Conservation (phyloP, 2,329 filamentous ascomycete genomes). For the Apiospora kogelbergensis region DNA sequence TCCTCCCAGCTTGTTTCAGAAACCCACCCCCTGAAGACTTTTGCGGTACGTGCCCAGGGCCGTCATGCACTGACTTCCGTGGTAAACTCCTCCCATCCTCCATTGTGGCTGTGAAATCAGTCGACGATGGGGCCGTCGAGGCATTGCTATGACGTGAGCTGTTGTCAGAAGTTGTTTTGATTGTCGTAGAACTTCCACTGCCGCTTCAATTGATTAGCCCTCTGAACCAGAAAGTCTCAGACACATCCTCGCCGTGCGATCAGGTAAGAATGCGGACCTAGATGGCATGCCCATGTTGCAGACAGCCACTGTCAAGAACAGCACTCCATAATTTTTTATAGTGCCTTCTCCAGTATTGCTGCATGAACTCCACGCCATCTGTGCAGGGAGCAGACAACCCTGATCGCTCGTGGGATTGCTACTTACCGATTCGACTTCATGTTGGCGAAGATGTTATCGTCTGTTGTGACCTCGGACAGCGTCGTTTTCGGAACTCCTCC, state of each 20-base stretch:
- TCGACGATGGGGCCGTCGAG: constrained; percentile 61
- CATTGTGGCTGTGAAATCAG: constrained; percentile 39
- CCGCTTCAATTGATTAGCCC: constrained; percentile 28
- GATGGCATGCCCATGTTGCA: not conserved
- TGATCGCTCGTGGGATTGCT: constrained; percentile 4
- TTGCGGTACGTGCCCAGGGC: constrained; percentile 38
- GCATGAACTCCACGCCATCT: constrained; percentile 6
- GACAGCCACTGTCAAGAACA: not conserved
- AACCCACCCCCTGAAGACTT: constrained; percentile 53
- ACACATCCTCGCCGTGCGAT: not conserved
- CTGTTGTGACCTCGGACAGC: constrained; percentile 37
- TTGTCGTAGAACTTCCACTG: constrained; percentile 62
- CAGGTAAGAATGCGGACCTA: not conserved
- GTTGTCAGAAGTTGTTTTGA: constrained; percentile 59
- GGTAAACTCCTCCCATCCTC: constrained; percentile 40
- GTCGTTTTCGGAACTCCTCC: constrained; percentile 39
- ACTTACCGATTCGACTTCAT: constrained; percentile 58
- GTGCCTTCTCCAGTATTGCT: constrained; percentile 7
- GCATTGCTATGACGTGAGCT: constrained; percentile 63
- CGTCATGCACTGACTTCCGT: constrained; percentile 36
- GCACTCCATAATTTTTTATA: constrained; percentile 9
- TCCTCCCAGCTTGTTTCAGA: constrained; percentile 55
- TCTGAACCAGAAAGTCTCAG: not conserved
- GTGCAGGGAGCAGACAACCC: not conserved
- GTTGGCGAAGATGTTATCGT: constrained; percentile 59